phyloP scores from a whole-genome alignment of 208 protist genomes.

The Vickermania spadyakhi region DNA sequence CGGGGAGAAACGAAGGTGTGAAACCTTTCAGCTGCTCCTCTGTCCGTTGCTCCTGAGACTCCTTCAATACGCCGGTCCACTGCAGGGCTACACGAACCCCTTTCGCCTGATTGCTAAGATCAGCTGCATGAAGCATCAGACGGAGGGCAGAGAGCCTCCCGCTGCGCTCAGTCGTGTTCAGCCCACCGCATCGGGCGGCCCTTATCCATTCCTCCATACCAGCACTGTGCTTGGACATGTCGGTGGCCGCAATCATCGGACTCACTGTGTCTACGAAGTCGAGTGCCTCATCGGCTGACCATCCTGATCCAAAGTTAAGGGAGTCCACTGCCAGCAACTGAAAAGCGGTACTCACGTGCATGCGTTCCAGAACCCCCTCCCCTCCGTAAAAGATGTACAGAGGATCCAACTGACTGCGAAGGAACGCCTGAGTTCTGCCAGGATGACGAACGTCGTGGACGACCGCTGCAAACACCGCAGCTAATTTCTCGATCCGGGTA shows the following conservation, averaged over 20 bases:
- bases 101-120: conserved; percentile 59
- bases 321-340: conserved; percentile 30
- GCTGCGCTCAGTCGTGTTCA: conserved; percentile 23
- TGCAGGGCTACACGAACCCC: conserved; percentile 41
- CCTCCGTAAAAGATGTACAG: conserved; percentile 44
- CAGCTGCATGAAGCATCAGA: conserved; percentile 65
- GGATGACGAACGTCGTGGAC: conserved; percentile 75
- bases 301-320: conserved; percentile 42
- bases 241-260: conserved; percentile 39
- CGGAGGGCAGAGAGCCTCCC: conserved; percentile 45
- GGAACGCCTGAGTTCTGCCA: conserved; percentile 40
- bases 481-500: conserved; percentile 51
- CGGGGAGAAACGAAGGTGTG: neutral
- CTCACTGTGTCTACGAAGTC: conserved; percentile 53
- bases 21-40: conserved; percentile 34
- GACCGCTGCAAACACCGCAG: conserved; percentile 46
- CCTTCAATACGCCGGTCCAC: conserved; percentile 69
- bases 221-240: conserved; percentile 44
- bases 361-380: conserved; percentile 47
- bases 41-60: conserved; percentile 68
- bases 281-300: conserved; percentile 39
- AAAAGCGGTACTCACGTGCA: conserved; percentile 67
- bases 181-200: conserved; percentile 5
- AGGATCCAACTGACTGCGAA: conserved; percentile 40
- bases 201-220: conserved; percentile 14